Evolutionary conservation across 2,329 filamentous ascomycete species (phyloP).

Genomic region (Fusarium sp.): DNA sequence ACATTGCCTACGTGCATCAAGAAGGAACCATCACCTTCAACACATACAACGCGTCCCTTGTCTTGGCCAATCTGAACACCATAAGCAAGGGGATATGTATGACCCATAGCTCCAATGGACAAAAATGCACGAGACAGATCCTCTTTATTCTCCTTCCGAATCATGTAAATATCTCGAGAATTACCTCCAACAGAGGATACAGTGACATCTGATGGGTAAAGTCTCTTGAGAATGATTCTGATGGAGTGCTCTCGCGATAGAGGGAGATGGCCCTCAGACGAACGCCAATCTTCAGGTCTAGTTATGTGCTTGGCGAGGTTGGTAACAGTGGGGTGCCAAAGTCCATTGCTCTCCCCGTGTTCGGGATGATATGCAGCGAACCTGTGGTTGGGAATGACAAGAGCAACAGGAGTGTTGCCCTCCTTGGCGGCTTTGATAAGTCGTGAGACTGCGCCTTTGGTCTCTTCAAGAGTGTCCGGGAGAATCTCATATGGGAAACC

Average conservation of each 20-base stretch:
- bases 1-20: conserved; percentile 12
- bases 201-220: conserved; percentile 12
- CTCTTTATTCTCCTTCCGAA: conserved; percentile 16
- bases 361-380: background rate
- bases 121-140: conserved; percentile 2
- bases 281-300: conserved; percentile 1
- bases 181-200: conserved; percentile 17
- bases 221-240: background rate
- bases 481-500: conserved; percentile 4
- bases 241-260: background rate
- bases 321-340: background rate
- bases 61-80: background rate
- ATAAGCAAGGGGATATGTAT: background rate
- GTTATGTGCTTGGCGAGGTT: background rate
- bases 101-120: conserved; percentile 1
- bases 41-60: background rate
- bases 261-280: background rate
- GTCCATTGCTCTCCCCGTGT: background rate
- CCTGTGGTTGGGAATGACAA: conserved; percentile 1
- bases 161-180: conserved; percentile 19
- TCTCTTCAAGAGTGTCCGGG: background rate
- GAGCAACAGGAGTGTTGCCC: background rate
- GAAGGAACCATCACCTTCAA: conserved; percentile 4
- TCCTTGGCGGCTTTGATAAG: conserved; percentile 1
- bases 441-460: background rate